Percentiles rank a stretch among this genome's conserved stretches.
phyloP scores from a whole-genome alignment of 257 asterid genomes.

The Henckelia pumila region DNA sequence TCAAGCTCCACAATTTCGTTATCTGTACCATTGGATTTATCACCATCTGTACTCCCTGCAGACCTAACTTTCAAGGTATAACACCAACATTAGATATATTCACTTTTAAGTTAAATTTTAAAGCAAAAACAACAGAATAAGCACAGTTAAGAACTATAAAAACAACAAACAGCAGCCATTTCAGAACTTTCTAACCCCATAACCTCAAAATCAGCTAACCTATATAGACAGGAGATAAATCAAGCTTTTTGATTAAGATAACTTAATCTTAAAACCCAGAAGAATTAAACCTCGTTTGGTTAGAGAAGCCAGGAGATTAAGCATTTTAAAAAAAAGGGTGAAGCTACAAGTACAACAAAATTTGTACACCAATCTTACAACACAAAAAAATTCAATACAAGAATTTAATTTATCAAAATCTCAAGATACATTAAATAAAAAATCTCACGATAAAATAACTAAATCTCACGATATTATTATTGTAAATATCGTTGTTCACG shows the following conservation, averaged over 20 bases:
- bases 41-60: conserved; percentile 54
- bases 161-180: background rate
- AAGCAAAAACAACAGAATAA: conserved; percentile 2
- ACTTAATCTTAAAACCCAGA: conserved; percentile 2
- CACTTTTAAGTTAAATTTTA: conserved; percentile 1
- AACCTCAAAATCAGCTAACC: conserved; percentile 6
- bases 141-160: background rate
- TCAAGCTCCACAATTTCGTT: conserved; percentile 83
- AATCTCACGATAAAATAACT: too few relatives aligned
- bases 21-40: conserved; percentile 51
- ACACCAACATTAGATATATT: conserved; percentile 33
- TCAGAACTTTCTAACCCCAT: conserved; percentile 17
- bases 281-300: too few relatives aligned
- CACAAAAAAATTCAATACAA: too few relatives aligned
- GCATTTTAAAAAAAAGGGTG: too few relatives aligned
- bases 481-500: too few relatives aligned
- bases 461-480: too few relatives aligned
- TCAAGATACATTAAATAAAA: too few relatives aligned
- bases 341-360: too few relatives aligned
- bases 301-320: too few relatives aligned
- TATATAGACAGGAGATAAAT: background rate
- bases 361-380: too few relatives aligned
- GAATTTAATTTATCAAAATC: too few relatives aligned
- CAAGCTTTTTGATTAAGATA: background rate
- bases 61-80: conserved; percentile 69